Conservation (phyloP, 768 basidiomycete genomes). For the Chalciporus pseudorubinellus region DNA sequence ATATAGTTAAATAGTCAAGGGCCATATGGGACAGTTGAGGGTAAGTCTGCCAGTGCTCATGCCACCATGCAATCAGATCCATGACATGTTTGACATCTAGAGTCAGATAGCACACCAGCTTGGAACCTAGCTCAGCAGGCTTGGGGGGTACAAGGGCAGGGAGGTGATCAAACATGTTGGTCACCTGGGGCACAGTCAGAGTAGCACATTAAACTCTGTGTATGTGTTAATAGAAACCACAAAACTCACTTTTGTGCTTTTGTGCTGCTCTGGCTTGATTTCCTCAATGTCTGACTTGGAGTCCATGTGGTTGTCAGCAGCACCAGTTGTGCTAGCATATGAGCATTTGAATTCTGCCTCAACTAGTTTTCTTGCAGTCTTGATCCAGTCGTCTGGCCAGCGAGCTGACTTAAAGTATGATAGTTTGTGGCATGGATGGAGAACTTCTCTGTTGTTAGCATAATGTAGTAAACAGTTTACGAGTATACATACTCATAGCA, state of each 20-base stretch:
- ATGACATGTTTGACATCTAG: background rate
- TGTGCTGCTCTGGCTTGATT: too few relatives aligned
- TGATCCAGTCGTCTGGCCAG: conserved; percentile 34
- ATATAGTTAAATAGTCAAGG: background rate
- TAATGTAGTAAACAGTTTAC: background rate
- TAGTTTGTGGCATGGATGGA: conserved; percentile 37
- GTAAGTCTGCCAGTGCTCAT: background rate
- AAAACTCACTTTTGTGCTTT: too few relatives aligned
- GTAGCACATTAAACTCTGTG: too few relatives aligned
- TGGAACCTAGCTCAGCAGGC: background rate
- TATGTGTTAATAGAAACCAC: too few relatives aligned
- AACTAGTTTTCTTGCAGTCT: conserved; percentile 22
- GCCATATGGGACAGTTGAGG: background rate
- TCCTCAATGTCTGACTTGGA: too few relatives aligned
- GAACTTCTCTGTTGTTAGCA: conserved; percentile 24
- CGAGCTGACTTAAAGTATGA: conserved; percentile 29
- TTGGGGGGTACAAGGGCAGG: background rate
- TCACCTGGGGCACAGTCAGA: too few relatives aligned
- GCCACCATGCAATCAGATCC: background rate
- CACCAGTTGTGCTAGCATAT: too few relatives aligned
- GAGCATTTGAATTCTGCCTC: conserved; percentile 14
- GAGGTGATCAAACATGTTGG: background rate
- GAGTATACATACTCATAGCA: conserved; percentile 13
- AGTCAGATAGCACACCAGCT: background rate
- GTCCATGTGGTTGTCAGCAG: too few relatives aligned